Evolutionary conservation across 148 eudicot genomes (phyloP), one percentile per base, ranked within the genome.

Genomic region (Cornus controversa): DNA sequence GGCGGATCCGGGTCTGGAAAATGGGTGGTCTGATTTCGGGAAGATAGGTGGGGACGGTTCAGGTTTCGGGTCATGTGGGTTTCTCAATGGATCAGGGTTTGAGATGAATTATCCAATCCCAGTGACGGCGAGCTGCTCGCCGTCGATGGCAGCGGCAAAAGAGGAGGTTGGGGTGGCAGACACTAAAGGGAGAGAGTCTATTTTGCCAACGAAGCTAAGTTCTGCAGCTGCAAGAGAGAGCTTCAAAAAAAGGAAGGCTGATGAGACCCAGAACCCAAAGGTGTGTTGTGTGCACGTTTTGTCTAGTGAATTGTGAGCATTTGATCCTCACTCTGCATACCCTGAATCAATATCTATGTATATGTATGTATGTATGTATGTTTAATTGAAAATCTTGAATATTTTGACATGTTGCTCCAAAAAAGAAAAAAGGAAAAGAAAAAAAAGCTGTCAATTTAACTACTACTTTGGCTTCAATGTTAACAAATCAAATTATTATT

Each of bases 181-280:
- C 40, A 69, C 24, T 22, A 76, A 73, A 65, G 84, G 71, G 25
- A 77, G 73, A 58, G 84, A 87, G 65, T 68, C 81, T 28, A 20
- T 64, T 34, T 67, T 64, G 67, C 71, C 79, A 29, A 86, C 80
- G 60, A 83, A 87, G 82, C 79, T 82, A 66, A 79, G 82, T 76
- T 79, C 81, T 42, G 25, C 80, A 11, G 71, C 76, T 18, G 92
- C 86, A 20, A 86, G 74, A 57, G 89, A 86, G 73, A 84, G 93
- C 62, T 92, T 83, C 82, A 95, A 87, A 87, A 95, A 95, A 84
- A 90, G 96, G 79, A 95, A 95, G 72, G 85, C 93, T 72, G 92
- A 90, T 24, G 86, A 84, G 75, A 80, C 70, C 70, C 82, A 79
- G 24, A 58, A 58, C 67, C 80, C 84, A 34, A 85, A 93, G 97